Evolutionary conservation across 257 asterid genomes (phyloP).

Genomic region (Lycium ferocissimum): DNA sequence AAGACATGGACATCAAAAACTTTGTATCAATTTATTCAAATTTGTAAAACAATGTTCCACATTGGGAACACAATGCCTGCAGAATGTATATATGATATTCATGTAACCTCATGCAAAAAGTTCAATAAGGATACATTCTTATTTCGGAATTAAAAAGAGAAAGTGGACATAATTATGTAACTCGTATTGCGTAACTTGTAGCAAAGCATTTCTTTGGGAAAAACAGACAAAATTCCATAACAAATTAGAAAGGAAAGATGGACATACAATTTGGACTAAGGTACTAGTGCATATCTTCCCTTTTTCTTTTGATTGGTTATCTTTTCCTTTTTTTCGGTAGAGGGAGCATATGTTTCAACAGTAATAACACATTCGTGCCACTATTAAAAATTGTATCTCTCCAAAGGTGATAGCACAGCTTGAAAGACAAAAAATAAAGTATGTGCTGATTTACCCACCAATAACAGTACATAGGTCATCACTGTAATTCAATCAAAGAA

Average conservation of each 20-base stretch:
- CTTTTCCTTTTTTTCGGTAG: neutral
- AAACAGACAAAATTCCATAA: neutral
- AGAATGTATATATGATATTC: neutral
- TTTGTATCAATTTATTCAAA: neutral
- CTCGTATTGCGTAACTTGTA: neutral
- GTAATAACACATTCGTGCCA: neutral
- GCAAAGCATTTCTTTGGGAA: neutral
- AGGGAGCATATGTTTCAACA: neutral
- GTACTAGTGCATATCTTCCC: neutral
- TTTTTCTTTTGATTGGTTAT: neutral
- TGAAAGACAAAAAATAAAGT: neutral
- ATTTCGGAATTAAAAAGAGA: neutral
- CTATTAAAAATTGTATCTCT: neutral
- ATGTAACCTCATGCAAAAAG: slow-evolving; percentile 14
- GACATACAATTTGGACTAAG: slow-evolving; percentile 10
- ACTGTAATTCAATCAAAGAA: neutral
- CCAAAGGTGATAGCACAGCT: neutral
- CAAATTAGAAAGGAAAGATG: neutral
- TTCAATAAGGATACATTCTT: neutral
- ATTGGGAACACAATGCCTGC: neutral
- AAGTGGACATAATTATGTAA: neutral
- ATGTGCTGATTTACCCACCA: slow-evolving; percentile 18
- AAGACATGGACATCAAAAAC: neutral
- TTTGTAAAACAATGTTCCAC: neutral
- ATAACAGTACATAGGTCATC: neutral